These are phyloP conservation scores for Arabis alpina DNA, from an alignment of 345 rosid species.

Conservation along the genomic window DNA sequence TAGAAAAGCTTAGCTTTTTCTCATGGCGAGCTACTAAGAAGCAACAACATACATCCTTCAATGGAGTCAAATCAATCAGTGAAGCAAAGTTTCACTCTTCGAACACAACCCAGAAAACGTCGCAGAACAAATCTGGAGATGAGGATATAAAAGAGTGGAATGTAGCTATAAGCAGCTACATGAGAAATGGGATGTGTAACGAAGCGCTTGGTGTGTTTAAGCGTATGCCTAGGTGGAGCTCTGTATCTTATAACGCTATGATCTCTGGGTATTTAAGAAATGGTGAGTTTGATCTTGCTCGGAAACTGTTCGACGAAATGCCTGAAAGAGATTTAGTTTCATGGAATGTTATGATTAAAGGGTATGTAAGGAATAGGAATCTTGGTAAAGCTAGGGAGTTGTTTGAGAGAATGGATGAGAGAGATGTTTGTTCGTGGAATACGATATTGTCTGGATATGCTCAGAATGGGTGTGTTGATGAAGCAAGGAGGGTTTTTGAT, in stretches of 20 bases:
- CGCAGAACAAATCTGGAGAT: constrained; percentile 40
- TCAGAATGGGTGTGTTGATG: constrained; percentile 62
- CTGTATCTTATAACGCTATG: constrained; percentile 63
- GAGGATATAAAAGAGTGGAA: constrained; percentile 57
- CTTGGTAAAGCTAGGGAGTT: constrained; percentile 55
- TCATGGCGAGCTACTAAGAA: constrained; percentile 10
- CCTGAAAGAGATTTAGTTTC: constrained; percentile 56
- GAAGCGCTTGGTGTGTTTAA: constrained; percentile 54
- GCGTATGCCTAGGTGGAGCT: constrained; percentile 63
- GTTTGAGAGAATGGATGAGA: constrained; percentile 61
- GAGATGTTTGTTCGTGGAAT: constrained; percentile 70
- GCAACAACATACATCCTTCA: neutral
- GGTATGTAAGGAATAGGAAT: constrained; percentile 62
- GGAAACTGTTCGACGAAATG: constrained; percentile 58
- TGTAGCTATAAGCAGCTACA: constrained; percentile 55
- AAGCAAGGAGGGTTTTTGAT: constrained; percentile 59
- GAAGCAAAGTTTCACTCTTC: constrained; percentile 44
- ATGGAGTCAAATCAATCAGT: neutral
- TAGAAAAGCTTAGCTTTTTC: constrained; percentile 7
- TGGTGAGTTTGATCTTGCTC: constrained; percentile 48
- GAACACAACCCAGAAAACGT: constrained; percentile 36
- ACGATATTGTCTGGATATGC: constrained; percentile 70
- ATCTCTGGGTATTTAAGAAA: constrained; percentile 54
- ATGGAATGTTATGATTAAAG: constrained; percentile 71
- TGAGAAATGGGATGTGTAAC: constrained; percentile 54